Evolutionary conservation across 257 asterid species (phyloP), one percentile per base, ranked within the genome.

Genomic region (Nicotiana attenuata): DNA sequence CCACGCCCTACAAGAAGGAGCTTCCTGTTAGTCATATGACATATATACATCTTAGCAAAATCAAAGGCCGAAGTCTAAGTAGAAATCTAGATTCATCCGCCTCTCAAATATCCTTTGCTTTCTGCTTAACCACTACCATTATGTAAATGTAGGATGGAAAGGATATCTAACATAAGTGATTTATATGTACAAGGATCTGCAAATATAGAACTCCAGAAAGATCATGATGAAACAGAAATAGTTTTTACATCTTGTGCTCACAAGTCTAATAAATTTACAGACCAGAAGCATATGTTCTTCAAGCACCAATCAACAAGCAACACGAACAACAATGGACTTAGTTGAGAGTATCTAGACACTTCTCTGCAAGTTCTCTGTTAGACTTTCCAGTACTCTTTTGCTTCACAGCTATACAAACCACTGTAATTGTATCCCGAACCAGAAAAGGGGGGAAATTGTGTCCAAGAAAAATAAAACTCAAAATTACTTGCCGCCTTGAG

Each of bases 401-500:
- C 31, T 50, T 57, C 61, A 75, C 19, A 50, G 33, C 80, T 75
- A 75, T 47, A 59, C 79, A 73, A 73, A 7, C 79, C 56, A 57
- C 61, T 47, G 80, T 5, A 47, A 75, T 22, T 47, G 63, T 19
- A 17, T 19, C 26, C 63, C 26, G n/a, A 24, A 33, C 41, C 13
- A 14, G 15, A 67, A 67, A n/a, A 31, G 17, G 1, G 76, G 47
- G 53, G 22, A 16, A 35, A 29, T 17, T 19, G 24, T 17, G 24
- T 16, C 7, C 63, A 19, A 57, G 63, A 17, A 7, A 67, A 13
- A 7, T 45, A 67, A 19, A 35, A 67, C n/a, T 45, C 76, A 35
- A 7, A 67, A 33, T 24, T 31, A 6, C 24, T 67, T 20, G 63
- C 63, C n/a, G 24, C 63, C 9, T 55, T 55, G 10, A 17, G 6